Evolutionary conservation across 2,329 filamentous ascomycete genomes (phyloP).

Genomic region (Cordyceps javanica): DNA sequence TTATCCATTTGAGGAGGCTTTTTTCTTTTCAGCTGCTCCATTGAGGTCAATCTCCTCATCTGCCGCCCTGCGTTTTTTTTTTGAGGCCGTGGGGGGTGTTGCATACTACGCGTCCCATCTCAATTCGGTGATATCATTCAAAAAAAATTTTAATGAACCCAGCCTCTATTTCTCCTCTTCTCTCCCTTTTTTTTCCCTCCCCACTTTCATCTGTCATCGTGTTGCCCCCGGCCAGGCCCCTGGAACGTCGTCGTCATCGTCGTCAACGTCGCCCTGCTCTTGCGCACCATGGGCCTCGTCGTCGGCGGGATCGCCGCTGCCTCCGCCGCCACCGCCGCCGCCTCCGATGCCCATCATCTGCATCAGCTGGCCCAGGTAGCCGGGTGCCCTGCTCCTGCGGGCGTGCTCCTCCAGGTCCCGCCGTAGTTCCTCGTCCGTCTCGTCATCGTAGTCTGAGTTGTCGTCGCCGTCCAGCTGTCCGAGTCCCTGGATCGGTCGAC

Average conservation of each 20-base stretch:
- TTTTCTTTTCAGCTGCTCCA: no score
- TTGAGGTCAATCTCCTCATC: background rate
- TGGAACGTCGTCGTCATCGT: slow-evolving; percentile 22
- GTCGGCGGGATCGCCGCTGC: background rate
- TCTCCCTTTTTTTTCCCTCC: background rate
- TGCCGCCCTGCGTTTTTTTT: no score
- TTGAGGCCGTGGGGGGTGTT: background rate
- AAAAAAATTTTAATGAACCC: background rate
- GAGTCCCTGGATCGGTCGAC: background rate
- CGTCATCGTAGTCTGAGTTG: slow-evolving; percentile 22
- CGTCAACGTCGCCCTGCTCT: no score
- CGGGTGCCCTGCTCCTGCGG: slow-evolving; percentile 20
- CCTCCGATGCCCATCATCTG: slow-evolving; percentile 20
- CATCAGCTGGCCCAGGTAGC: slow-evolving; percentile 22
- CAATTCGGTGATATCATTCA: background rate
- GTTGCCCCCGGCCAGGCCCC: slow-evolving; percentile 28
- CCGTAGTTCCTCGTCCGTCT: slow-evolving; percentile 26
- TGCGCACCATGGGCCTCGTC: background rate
- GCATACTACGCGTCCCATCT: background rate
- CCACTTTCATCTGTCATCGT: background rate
- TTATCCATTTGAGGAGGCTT: no score
- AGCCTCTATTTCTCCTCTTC: background rate
- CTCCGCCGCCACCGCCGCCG: background rate
- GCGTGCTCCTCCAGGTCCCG: slow-evolving; percentile 26
- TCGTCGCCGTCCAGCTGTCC: slow-evolving; percentile 8